Evolutionary conservation across 768 basidiomycete species (phyloP).

Genomic region (Mrakia hoshinonis): DNA sequence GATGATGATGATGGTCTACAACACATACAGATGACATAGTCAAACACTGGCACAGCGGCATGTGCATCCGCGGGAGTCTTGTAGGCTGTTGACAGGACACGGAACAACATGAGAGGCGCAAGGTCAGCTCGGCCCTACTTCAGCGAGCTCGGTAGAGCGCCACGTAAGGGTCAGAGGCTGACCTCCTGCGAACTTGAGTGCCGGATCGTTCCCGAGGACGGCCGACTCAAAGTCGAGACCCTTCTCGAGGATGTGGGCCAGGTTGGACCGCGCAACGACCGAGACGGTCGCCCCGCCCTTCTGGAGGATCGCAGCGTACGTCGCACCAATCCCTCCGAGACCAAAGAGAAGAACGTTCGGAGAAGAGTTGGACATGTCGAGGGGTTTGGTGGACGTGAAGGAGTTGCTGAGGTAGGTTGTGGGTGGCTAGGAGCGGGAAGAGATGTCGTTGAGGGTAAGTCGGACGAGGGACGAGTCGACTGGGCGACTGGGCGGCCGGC

Average conservation of each 20-base stretch:
- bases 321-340: slow-evolving; percentile 26
- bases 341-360: slow-evolving; percentile 15
- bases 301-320: slow-evolving; percentile 24
- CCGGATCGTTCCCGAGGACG: slow-evolving; percentile 15
- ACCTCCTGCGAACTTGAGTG: slow-evolving; percentile 25
- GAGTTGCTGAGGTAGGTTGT: too few species aligned
- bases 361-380: not conserved
- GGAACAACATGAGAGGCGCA: not conserved
- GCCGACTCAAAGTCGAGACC: slow-evolving; percentile 22
- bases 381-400: not conserved
- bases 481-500: too few species aligned
- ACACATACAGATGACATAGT: slow-evolving; percentile 27
- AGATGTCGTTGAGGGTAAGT: too few species aligned
- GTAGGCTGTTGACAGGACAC: not conserved
- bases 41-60: slow-evolving; percentile 21
- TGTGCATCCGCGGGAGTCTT: slow-evolving; percentile 20
- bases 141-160: not conserved
- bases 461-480: too few species aligned
- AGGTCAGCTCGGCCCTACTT: not conserved
- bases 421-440: too few species aligned
- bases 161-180: not conserved
- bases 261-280: slow-evolving; percentile 27
- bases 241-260: slow-evolving; percentile 5
- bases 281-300: not conserved
- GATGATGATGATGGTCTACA: too few species aligned